Base-by-base conservation (phyloP, 495 filamentous ascomycete species). In the Penicillium arizonense region DNA sequence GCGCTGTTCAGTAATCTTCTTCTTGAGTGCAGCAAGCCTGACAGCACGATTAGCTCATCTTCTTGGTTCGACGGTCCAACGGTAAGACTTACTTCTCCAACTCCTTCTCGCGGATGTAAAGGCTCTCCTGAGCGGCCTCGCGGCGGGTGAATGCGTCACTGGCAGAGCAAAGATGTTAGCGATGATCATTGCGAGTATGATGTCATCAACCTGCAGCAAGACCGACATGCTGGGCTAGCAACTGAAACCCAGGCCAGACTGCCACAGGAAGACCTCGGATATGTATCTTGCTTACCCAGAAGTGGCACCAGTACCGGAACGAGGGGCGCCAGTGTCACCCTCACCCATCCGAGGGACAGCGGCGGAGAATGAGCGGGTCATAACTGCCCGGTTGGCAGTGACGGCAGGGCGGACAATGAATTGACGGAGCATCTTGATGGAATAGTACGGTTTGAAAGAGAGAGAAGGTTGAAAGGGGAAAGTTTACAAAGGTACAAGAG, bases 71-170 rank as follows among this genome's bases (percentile, higher is more conserved):
- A 33, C 13, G 21, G 4, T 32, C 30, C 47, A 30, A 30, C 8
- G 28, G 41, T 36, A 16, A 12, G 36, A 67, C 69, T 50, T 67
- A 86, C 88, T 96, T 96, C 74, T 87, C 81, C 69, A 82, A 77
- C 81, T 99, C 94, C 62, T 88, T 85, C 77, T 89, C 76, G 46
- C 82, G 77, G 72, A 99, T 89, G 76, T 88, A 87, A 56, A 81
- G 80, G 65, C 88, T 84, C 75, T 99, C 94, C 66, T 78, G 79
- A 53, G 93, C 93, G 56, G 85, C 85, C 75, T 99, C 94, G 59
- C 94, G 90, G 68, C 85, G 84, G 67, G 87, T 87, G 82, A 96
- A 99, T 44, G 87, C 79, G 68, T 99, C 94, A 53, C 92, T 93
- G 55, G 60, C 44, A 36, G 44, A 21, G 24, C 26, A 40, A 28